Base-by-base conservation (phyloP, 2,329 filamentous ascomycete species). In the Pseudohalonectria lignicola region DNA sequence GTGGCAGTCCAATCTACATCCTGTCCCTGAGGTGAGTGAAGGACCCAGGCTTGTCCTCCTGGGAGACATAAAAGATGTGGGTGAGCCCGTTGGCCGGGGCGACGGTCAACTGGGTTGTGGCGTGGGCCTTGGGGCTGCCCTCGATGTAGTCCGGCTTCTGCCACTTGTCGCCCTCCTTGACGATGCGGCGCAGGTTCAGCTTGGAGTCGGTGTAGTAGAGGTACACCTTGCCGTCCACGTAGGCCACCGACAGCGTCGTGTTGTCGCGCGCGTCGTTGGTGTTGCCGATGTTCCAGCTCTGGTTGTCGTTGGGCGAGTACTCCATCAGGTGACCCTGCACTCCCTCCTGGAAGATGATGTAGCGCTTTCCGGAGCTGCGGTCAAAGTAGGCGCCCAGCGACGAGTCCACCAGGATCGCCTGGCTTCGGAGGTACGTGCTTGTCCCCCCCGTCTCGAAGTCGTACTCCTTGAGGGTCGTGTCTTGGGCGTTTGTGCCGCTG, bases 271-370 rank as follows among this genome's bases (percentile, higher is more conserved):
- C 31, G 31, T 33, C 31, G 31, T 33, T 33, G 31, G 31, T 33
- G 31, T 33, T 33, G 31, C 15, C 31, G 18, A 33, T 33, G 31
- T 33, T 33, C 31, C 31, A 33, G 31, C 31, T 12, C 31, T 33
- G 31, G 15, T 33, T 33, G 31, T 33, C 31, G 17, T 33, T 33
- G 31, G 19, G 12, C 2, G 15, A 17, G 5, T 17, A 33, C 31
- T 33, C 31, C 31, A 33, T 33, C 17, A 33, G 31, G 17, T 33
- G 31, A 4, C 31, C 17, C 31, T 33, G 15, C 15, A 33, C 18
- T 15, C 31, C 31, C 31, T 33, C 31, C 31, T 33, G 31, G 31
- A 17, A 33, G 15, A 33, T 18, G 8, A 33, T 17, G 17, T 33
- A 33, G 31, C 31, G 31, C 31, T 17, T 17, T 5, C 31, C 17